phyloP scores from a whole-genome alignment of 1,284 basidiomycete genomes.

The Sphaerobolus stellatus region DNA sequence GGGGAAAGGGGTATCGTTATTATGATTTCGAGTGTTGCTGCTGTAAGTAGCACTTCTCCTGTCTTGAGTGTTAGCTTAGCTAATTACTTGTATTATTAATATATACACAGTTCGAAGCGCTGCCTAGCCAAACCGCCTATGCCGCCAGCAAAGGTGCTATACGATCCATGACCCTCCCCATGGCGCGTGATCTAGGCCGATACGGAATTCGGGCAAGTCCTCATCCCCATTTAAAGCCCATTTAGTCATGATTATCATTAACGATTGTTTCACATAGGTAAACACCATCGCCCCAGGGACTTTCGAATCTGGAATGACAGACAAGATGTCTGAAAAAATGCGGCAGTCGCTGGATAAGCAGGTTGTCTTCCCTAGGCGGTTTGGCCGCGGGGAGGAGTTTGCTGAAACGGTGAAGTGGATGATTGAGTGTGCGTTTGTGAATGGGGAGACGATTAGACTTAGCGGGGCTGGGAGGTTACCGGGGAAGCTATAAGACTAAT shows the following conservation, averaged over 20 bases:
- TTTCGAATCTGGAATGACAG: conserved; percentile 49
- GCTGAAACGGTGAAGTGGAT: conserved; percentile 53
- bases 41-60: conserved; percentile 37
- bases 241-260: neutral
- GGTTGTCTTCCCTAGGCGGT: conserved; percentile 45
- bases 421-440: conserved; percentile 52
- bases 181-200: conserved; percentile 53
- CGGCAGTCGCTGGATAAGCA: conserved; percentile 34
- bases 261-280: conserved; percentile 1
- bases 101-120: conserved; percentile 41
- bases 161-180: conserved; percentile 52
- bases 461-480: conserved; percentile 43
- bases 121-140: conserved; percentile 53
- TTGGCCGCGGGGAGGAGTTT: conserved; percentile 50
- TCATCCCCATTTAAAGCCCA: neutral
- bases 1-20: conserved; percentile 54
- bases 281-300: conserved; percentile 53
- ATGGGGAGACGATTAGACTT: conserved; percentile 55
- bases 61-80: neutral
- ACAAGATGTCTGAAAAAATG: conserved; percentile 39
- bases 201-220: conserved; percentile 46
- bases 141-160: conserved; percentile 55
- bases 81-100: neutral
- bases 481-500: too few species aligned
- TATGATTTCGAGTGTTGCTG: conserved; percentile 54